phyloP scores from a whole-genome alignment of 352 stramenopile species.

The Phytophthora rubi region DNA sequence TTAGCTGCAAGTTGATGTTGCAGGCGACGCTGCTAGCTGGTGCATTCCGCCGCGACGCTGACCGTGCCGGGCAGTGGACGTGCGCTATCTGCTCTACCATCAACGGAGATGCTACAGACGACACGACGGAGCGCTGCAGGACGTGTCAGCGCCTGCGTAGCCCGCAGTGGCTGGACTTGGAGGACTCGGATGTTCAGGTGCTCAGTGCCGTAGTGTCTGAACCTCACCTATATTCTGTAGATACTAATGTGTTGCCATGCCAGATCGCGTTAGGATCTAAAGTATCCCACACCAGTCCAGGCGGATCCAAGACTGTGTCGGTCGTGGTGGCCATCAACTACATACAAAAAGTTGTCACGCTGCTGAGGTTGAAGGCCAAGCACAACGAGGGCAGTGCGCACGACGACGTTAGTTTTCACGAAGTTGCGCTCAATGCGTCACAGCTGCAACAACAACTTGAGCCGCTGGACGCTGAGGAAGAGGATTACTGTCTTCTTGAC shows the following conservation, averaged over 20 bases:
- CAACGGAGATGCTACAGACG: neutral
- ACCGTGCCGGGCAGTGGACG: slow-evolving; percentile 4
- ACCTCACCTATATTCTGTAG: neutral
- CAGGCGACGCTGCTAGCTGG: slow-evolving; percentile 3
- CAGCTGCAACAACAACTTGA: slow-evolving; percentile 44
- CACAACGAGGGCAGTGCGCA: neutral
- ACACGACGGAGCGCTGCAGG: slow-evolving; percentile 1
- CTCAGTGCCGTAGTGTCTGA: neutral
- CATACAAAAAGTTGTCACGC: slow-evolving; percentile 18
- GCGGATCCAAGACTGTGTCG: slow-evolving; percentile 17
- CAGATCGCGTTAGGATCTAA: slow-evolving; percentile 34
- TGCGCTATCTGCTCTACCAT: slow-evolving; percentile 23
- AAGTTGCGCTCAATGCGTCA: slow-evolving; percentile 30
- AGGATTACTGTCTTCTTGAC: slow-evolving; percentile 28
- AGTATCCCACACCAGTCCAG: slow-evolving; percentile 24
- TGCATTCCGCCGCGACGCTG: slow-evolving; percentile 11
- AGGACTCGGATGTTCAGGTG: slow-evolving; percentile 33
- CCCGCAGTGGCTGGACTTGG: slow-evolving; percentile 40
- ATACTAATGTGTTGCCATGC: neutral
- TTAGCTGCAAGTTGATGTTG: slow-evolving; percentile 8
- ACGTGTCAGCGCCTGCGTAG: slow-evolving; percentile 29
- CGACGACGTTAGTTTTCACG: slow-evolving; percentile 28
- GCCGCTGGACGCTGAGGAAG: slow-evolving; percentile 25
- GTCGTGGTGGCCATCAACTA: slow-evolving; percentile 37
- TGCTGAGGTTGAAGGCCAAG: slow-evolving; percentile 30